phyloP scores from a whole-genome alignment of 768 basidiomycete genomes.

The Suillus cothurnatus region DNA sequence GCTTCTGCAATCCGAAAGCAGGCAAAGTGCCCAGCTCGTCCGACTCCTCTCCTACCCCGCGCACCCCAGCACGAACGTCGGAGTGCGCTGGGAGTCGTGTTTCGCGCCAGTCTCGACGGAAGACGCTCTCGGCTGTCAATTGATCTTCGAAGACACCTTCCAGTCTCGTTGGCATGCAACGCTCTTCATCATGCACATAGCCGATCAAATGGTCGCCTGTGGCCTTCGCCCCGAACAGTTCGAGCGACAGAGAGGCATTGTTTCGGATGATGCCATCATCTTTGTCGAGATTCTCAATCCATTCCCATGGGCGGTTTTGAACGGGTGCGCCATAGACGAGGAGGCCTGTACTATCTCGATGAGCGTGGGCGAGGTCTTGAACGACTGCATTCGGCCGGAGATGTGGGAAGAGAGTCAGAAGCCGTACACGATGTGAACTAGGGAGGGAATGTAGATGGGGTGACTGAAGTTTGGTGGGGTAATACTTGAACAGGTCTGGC shows the following conservation, averaged over 20 bases:
- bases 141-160: conserved; percentile 68
- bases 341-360: conserved; percentile 56
- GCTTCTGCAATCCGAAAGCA: conserved; percentile 19
- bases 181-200: conserved; percentile 21
- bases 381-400: conserved; percentile 53
- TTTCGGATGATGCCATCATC: conserved; percentile 60
- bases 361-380: conserved; percentile 57
- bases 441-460: conserved; percentile 61
- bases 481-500: conserved; percentile 63
- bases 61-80: conserved; percentile 19
- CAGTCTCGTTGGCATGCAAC: conserved; percentile 16
- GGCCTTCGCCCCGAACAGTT: conserved; percentile 64
- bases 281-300: conserved; percentile 69
- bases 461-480: conserved; percentile 52
- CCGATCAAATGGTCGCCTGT: conserved; percentile 58
- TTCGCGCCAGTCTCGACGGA: conserved; percentile 79
- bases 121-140: conserved; percentile 60
- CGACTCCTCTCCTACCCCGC: conserved; percentile 24
- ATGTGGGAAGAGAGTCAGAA: conserved; percentile 60
- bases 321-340: conserved; percentile 54
- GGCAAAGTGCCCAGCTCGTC: conserved; percentile 35
- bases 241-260: conserved; percentile 69
- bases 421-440: conserved; percentile 54
- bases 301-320: conserved; percentile 83
- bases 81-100: conserved; percentile 44